Conservation (phyloP, 805 yeast species). For the Candida arabinofermentans region DNA sequence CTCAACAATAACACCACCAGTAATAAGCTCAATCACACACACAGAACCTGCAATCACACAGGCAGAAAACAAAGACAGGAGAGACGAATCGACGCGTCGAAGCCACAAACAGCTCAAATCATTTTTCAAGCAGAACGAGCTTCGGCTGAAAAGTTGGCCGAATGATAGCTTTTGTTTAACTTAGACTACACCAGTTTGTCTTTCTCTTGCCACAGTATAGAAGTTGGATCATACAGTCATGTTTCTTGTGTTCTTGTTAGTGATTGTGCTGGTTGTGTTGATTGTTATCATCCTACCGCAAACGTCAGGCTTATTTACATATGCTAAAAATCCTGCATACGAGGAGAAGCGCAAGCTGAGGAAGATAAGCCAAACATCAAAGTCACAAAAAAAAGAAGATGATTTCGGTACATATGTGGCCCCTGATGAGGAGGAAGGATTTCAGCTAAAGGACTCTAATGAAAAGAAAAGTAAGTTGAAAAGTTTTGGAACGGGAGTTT, state of each 20-base stretch:
- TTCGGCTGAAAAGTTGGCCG: too few species aligned
- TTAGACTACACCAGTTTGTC: too few species aligned
- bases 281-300: slow-evolving; percentile 24
- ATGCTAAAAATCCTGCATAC: slow-evolving; percentile 25
- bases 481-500: slow-evolving; percentile 21
- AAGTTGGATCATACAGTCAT: too few species aligned
- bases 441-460: not conserved
- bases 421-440: slow-evolving; percentile 27
- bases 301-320: slow-evolving; percentile 26
- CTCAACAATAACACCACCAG: too few species aligned
- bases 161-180: too few species aligned
- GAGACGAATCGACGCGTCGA: too few species aligned
- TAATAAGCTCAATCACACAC: too few species aligned
- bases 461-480: slow-evolving; percentile 6
- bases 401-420: slow-evolving; percentile 24
- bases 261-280: slow-evolving; percentile 19
- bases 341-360: slow-evolving; percentile 11
- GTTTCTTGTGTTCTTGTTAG: slow-evolving; percentile 14
- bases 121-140: too few species aligned
- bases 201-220: too few species aligned
- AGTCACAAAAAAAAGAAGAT: not conserved
- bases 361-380: not conserved
- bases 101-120: too few species aligned
- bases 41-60: too few species aligned
- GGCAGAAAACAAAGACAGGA: too few species aligned